Percentiles rank a stretch among this genome's conserved stretches.
Conservation (phyloP, 2,329 filamentous ascomycete genomes). For the Ascocoryne sarcoides region DNA sequence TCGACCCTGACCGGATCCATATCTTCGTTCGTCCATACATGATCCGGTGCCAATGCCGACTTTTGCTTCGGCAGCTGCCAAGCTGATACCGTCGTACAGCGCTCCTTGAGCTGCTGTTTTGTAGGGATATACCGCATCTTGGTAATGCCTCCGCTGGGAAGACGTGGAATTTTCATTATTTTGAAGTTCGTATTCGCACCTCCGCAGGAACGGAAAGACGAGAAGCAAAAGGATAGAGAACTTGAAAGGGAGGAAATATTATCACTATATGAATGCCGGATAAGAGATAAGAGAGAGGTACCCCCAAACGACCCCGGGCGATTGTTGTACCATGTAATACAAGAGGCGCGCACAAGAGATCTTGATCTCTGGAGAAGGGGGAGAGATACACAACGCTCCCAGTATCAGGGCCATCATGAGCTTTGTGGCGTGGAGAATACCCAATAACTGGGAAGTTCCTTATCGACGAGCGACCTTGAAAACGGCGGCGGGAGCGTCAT, state of each 20-base stretch:
- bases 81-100: slow-evolving; percentile 33
- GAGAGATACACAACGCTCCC: not conserved
- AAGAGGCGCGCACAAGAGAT: not conserved
- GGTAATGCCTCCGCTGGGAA: not conserved
- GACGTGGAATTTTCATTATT: not conserved
- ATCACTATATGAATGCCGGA: not conserved
- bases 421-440: not conserved
- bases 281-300: not conserved
- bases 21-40: slow-evolving; percentile 35
- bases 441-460: not conserved
- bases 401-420: not conserved
- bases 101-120: slow-evolving; percentile 30
- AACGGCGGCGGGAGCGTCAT: not conserved
- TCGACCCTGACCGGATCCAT: slow-evolving; percentile 26
- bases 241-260: not conserved
- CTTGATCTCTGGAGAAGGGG: not conserved
- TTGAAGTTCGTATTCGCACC: too few relatives aligned
- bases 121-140: slow-evolving; percentile 28
- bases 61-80: slow-evolving; percentile 42
- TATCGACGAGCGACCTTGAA: not conserved
- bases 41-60: slow-evolving; percentile 36
- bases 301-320: not conserved
- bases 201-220: not conserved
- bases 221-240: not conserved
- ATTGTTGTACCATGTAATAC: not conserved